Percentiles rank a stretch among this genome's conserved stretches.
These are phyloP conservation scores for Cystobasidium ongulense DNA, from an alignment of 768 basidiomycete species.

Conservation along the genomic window DNA sequence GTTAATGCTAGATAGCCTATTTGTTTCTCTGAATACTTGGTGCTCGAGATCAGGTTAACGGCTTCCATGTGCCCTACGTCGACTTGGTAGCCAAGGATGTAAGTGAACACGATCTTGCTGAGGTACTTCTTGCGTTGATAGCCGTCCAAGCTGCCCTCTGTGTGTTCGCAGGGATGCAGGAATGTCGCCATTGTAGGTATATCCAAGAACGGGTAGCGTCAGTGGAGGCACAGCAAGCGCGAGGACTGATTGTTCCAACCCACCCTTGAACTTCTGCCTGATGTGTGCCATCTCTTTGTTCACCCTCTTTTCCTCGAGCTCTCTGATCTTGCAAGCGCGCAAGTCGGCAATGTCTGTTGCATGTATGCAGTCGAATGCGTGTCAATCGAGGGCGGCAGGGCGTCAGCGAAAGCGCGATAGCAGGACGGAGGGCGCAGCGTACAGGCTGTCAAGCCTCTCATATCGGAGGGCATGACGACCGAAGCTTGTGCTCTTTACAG, in stretches of 20 bases:
- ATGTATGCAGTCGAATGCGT: not conserved
- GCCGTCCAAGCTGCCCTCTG: slow-evolving; percentile 50
- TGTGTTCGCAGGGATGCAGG: not conserved
- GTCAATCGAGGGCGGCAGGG: not conserved
- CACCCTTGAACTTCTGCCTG: slow-evolving; percentile 95
- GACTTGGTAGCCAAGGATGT: slow-evolving; percentile 93
- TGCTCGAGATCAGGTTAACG: slow-evolving; percentile 88
- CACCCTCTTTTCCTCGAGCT: slow-evolving; percentile 95
- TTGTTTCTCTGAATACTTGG: slow-evolving; percentile 97
- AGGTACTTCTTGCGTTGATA: slow-evolving; percentile 55
- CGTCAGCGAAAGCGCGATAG: not conserved
- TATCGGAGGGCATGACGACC: slow-evolving; percentile 12
- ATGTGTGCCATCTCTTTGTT: slow-evolving; percentile 99
- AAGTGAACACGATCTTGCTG: slow-evolving; percentile 97
- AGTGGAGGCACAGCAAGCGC: not conserved
- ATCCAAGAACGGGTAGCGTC: not conserved
- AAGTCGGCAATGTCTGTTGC: slow-evolving; percentile 93
- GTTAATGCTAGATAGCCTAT: slow-evolving; percentile 98
- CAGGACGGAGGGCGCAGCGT: not conserved
- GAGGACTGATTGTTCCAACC: not conserved
- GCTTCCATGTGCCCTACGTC: slow-evolving; percentile 99
- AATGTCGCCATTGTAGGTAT: not conserved
- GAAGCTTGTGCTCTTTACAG: not conserved
- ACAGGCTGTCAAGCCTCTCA: slow-evolving; percentile 24
- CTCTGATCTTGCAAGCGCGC: slow-evolving; percentile 87